Base-by-base conservation (phyloP, 2,329 filamentous ascomycete genomes). In the Botryotinia calthae region DNA sequence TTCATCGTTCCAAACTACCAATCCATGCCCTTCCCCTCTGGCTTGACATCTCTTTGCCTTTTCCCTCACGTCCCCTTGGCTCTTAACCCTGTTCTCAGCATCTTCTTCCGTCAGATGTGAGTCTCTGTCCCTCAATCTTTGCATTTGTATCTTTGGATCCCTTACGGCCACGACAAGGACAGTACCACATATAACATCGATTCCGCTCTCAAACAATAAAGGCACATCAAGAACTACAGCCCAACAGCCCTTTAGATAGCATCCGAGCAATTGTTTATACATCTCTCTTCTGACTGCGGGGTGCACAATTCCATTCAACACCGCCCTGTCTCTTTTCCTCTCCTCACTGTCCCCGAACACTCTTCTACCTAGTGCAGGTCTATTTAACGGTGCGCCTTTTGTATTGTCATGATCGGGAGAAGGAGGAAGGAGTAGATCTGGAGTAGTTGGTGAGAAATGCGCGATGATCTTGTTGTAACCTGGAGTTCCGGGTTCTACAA, bases 171-270 rank as follows among this genome's bases (percentile, higher is more conserved):
- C 95, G 0, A 99, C 94, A 74, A 97, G 83, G 25, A 97, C 92
- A 0, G 90, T 90, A 6, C 94, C 94, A 80, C 95, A 98, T 76
- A 97, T 88, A 58, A 89, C 85, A 82, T 99, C 96, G 82, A 97
- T 90, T 3, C 90, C 89, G 77, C 90, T 91, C 85, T 99, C 96
- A 78, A 98, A 98, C 59, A 99, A 86, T 71, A 99, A 84, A 69
- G 96, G 96, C 14, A 99, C 91, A 80, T 99, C 96, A 25, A 98
- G 86, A 51, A 99, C 91, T 6, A 97, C 94, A 0, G 94, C 95
- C 94, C 95, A 96, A 80, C 90, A 82, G 0, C 96, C 95, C 1
- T 83, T 83, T 22, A 96, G 72, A 79, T 97, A 98, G 77, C 88
- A 89, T 74, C 85, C 84, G n/a, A 94, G 80, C 72, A 98, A 87